phyloP scores from a whole-genome alignment of 208 protist species.

The Trypanosoma platydactyli region DNA sequence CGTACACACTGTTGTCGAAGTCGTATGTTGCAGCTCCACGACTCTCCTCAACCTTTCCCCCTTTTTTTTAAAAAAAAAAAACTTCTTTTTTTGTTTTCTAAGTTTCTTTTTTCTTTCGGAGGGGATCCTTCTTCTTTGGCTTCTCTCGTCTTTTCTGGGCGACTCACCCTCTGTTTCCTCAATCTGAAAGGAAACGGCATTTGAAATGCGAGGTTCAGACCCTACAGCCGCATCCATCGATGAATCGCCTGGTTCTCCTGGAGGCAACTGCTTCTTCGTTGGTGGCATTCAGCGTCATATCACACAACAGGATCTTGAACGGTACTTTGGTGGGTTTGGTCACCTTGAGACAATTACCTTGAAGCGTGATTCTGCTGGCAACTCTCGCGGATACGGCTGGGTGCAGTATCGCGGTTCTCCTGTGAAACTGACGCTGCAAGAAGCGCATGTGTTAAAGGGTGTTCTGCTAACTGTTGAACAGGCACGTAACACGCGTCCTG shows the following conservation, averaged over 20 bases:
- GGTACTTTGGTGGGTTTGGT: constrained; percentile 52
- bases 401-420: constrained; percentile 29
- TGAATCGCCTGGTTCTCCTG: background rate
- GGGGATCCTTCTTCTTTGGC: no score
- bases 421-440: background rate
- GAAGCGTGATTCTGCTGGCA: constrained; percentile 42
- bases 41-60: no score
- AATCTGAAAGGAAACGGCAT: no score
- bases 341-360: constrained; percentile 25
- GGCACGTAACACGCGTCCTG: constrained; percentile 1
- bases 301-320: constrained; percentile 34
- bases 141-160: no score
- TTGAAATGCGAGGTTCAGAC: constrained; percentile 7
- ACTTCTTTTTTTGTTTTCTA: constrained; percentile 4
- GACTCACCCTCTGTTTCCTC: no score
- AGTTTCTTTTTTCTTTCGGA: constrained; percentile 16
- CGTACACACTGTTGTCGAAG: background rate
- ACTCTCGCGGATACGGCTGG: constrained; percentile 70
- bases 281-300: constrained; percentile 50
- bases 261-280: constrained; percentile 43
- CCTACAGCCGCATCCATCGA: constrained; percentile 18
- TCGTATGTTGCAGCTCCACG: background rate
- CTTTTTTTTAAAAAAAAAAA: no score
- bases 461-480: constrained; percentile 28
- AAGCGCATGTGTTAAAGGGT: constrained; percentile 25